phyloP scores from a whole-genome alignment of 495 filamentous ascomycete species.

The Aspergillus avenaceus region DNA sequence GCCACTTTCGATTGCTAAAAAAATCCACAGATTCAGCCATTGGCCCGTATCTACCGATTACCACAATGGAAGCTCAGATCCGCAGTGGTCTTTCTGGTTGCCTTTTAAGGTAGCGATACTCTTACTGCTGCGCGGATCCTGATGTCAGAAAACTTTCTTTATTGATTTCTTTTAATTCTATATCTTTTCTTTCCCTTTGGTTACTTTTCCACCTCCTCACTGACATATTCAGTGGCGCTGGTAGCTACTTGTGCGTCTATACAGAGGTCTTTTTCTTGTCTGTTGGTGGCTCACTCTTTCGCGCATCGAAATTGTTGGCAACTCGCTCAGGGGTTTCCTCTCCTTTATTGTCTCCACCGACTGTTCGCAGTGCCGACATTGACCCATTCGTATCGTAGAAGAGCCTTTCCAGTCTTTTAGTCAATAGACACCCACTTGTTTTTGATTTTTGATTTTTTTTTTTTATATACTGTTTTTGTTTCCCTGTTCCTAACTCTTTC shows the following conservation, averaged over 20 bases:
- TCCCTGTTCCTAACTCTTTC: neutral
- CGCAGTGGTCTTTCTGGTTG: conserved; percentile 8
- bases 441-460: neutral
- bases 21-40: neutral
- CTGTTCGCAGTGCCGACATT: neutral
- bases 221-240: conserved; percentile 13
- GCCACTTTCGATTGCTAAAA: conserved; percentile 5
- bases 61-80: conserved; percentile 4
- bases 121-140: conserved; percentile 10
- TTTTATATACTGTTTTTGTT: conserved; percentile 1
- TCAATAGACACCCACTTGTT: conserved; percentile 5
- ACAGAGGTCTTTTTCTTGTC: neutral
- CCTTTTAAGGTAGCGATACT: conserved; percentile 12
- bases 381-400: neutral
- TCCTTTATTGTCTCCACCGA: conserved; percentile 1
- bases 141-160: conserved; percentile 12
- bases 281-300: neutral
- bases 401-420: conserved; percentile 1
- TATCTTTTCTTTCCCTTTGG: conserved; percentile 11
- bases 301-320: neutral
- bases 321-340: neutral
- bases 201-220: conserved; percentile 1
- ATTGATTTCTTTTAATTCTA: conserved; percentile 4
- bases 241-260: conserved; percentile 1
- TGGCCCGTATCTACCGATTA: conserved; percentile 1